Evolutionary conservation across 495 filamentous ascomycete species (phyloP).

Genomic region (Melanomma pulvis-pyrius): DNA sequence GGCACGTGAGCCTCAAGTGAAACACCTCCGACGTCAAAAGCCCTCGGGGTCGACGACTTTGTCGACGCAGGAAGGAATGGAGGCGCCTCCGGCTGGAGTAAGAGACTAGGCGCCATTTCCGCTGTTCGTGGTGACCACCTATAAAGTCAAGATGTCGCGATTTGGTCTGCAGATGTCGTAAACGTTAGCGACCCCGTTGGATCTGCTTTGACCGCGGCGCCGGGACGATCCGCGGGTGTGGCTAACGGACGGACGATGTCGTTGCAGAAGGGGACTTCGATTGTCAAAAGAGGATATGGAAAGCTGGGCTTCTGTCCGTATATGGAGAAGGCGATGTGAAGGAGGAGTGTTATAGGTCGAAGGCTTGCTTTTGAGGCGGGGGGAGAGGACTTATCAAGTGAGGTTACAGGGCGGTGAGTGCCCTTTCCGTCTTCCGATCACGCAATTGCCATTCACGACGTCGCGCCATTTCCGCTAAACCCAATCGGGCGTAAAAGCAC

Average conservation of each 20-base stretch:
- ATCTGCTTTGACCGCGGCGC: neutral
- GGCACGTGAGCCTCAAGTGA: constrained; percentile 19
- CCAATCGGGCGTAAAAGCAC: neutral
- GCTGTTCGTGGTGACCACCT: neutral
- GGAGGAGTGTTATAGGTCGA: neutral
- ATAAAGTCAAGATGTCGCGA: neutral
- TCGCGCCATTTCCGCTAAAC: constrained; percentile 2
- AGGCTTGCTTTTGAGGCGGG: neutral
- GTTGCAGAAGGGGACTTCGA: neutral
- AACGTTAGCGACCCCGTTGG: neutral
- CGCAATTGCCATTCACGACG: constrained; percentile 11
- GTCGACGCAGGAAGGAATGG: neutral
- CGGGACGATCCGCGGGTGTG: neutral
- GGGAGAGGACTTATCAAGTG: neutral
- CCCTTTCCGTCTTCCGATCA: neutral
- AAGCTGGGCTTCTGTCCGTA: neutral
- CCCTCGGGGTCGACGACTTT: neutral
- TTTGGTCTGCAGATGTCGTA: neutral
- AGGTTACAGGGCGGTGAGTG: constrained; percentile 5
- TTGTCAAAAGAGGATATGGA: neutral
- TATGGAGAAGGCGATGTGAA: neutral
- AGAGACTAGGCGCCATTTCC: constrained; percentile 15
- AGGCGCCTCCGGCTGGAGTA: constrained; percentile 3
- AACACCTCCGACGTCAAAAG: neutral
- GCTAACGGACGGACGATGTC: neutral